A percentile compares a stretch with the other conserved stretches of the same genome.
These are phyloP conservation scores for Vitis rotundifolia DNA, from an alignment of 164 flowering plant species.

Conservation along the genomic window DNA sequence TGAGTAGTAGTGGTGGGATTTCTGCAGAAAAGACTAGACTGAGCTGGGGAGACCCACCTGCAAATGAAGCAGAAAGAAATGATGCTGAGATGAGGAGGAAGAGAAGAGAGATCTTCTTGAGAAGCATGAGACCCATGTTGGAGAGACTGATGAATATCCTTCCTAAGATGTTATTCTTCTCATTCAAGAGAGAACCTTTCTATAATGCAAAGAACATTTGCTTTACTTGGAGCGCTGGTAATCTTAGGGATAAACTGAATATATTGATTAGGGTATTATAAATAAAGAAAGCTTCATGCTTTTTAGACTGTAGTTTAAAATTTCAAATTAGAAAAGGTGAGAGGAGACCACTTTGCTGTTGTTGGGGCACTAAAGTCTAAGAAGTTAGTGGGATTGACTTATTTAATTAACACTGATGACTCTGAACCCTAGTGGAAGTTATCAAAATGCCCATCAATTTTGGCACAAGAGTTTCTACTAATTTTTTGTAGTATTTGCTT, in stretches of 20 bases:
- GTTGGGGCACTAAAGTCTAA: conserved; percentile 58
- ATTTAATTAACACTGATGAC: conserved; percentile 4
- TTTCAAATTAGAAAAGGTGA: conserved; percentile 40
- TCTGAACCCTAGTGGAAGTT: conserved; percentile 18
- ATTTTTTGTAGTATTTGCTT: not conserved
- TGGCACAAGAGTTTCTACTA: not conserved
- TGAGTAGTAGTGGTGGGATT: too few species aligned
- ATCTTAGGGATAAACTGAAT: conserved; percentile 18
- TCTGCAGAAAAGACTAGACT: too few species aligned
- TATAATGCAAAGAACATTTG: conserved; percentile 11
- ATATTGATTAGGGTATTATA: conserved; percentile 10
- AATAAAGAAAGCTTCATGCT: conserved; percentile 14
- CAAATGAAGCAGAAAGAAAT: conserved; percentile 48
- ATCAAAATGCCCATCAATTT: conserved; percentile 15
- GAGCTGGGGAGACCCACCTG: conserved; percentile 43
- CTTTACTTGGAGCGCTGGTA: not conserved
- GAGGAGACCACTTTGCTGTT: conserved; percentile 50
- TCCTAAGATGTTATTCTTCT: not conserved
- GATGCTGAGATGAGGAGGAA: conserved; percentile 55
- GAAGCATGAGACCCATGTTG: conserved; percentile 34
- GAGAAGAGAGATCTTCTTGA: conserved; percentile 45
- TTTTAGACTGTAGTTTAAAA: conserved; percentile 37
- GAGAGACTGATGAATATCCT: conserved; percentile 2
- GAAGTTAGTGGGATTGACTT: conserved; percentile 37
- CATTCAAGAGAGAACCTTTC: conserved; percentile 19